Conservation (phyloP, 768 basidiomycete species). For the Trametes villosa region DNA sequence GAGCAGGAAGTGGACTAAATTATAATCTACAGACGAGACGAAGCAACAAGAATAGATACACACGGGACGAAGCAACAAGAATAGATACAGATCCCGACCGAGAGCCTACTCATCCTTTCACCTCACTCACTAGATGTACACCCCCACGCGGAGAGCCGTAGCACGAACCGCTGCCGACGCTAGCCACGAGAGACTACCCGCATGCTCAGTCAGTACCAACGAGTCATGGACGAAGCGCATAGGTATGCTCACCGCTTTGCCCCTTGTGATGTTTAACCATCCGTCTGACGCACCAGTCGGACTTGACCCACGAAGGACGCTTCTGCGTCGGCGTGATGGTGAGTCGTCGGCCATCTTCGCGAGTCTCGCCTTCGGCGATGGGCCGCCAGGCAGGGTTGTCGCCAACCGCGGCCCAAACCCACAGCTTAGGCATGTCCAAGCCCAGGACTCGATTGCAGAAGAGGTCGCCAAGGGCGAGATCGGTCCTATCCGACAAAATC, state of each 20-base stretch:
- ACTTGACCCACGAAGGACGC: not conserved
- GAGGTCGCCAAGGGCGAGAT: not conserved
- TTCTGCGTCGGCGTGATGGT: not conserved
- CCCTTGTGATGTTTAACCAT: not conserved
- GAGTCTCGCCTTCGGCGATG: not conserved
- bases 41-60: no score
- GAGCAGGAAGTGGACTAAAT: no score
- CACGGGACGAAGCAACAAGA: no score
- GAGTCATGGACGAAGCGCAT: no score
- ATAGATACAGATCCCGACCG: no score
- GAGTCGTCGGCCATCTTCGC: not conserved
- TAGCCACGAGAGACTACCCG: no score
- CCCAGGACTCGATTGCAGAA: not conserved
- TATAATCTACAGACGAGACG: no score
- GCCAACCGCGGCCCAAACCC: not conserved
- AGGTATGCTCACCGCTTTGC: not conserved
- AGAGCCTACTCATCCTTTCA: no score
- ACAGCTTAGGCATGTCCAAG: not conserved
- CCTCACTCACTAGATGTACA: no score
- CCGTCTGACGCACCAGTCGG: slow-evolving; percentile 1
- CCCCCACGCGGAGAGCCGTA: no score
- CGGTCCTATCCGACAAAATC: not conserved
- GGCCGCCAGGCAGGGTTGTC: not conserved
- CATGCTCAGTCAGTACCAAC: no score
- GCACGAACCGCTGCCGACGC: no score